Percentiles rank a stretch among this genome's conserved stretches.
These are phyloP conservation scores for Alopecurus myosuroides DNA, from an alignment of 176 grass and related monocot species.

Conservation along the genomic window DNA sequence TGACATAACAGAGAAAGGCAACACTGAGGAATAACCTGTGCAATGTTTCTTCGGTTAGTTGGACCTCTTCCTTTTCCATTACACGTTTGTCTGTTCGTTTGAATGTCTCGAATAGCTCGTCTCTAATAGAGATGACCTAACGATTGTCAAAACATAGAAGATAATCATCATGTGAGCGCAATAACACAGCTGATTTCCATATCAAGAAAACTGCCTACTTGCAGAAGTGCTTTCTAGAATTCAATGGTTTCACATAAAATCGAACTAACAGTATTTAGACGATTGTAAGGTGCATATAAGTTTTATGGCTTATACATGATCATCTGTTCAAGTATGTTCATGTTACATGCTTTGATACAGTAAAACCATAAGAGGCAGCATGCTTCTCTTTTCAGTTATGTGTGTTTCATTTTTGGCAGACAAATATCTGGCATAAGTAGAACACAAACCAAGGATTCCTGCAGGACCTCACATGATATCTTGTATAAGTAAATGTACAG, in stretches of 20 bases:
- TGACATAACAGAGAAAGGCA: not conserved
- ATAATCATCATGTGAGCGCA: not conserved
- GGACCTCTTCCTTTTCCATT: slow-evolving; percentile 81
- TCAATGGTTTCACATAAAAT: not conserved
- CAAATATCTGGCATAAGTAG: not conserved
- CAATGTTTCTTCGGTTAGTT: slow-evolving; percentile 74
- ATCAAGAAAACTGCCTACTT: not conserved
- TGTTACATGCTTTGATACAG: not conserved
- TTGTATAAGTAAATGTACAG: not conserved
- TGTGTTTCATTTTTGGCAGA: slow-evolving; percentile 7
- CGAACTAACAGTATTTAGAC: not conserved
- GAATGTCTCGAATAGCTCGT: slow-evolving; percentile 97
- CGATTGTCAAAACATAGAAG: slow-evolving; percentile 25
- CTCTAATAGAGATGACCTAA: slow-evolving; percentile 89
- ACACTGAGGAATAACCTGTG: slow-evolving; percentile 51
- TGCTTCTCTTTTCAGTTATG: slow-evolving; percentile 11
- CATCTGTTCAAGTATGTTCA: not conserved
- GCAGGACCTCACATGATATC: not conserved
- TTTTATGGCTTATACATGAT: not conserved
- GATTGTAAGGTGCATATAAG: not conserved
- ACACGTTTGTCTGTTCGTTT: slow-evolving; percentile 82
- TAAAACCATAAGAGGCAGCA: not conserved
- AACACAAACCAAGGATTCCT: slow-evolving; percentile 4
- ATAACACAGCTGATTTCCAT: slow-evolving; percentile 22
- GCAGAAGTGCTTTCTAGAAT: not conserved